Base-by-base conservation (phyloP, 306 rosid genomes). In the Corylus heterophylla region DNA sequence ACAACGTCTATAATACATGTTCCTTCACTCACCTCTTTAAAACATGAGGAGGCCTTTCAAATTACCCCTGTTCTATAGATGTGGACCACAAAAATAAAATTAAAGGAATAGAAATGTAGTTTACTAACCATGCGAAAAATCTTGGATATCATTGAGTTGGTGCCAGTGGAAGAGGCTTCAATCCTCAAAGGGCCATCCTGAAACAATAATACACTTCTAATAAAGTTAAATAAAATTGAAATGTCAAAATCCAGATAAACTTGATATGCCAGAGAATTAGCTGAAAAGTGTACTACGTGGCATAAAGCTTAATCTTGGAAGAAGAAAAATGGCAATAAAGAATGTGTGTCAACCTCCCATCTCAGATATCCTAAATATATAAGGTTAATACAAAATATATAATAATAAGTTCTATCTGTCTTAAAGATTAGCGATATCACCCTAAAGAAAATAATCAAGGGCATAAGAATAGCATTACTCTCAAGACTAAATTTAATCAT, bases 141-240 rank as follows among this genome's bases (percentile, higher is more conserved):
- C 89, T 95, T 92, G 76, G 97, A 90, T 85, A 95, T 91, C 83
- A 87, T 90, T 78, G 98, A 91, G 84, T 92, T 90, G 86, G 95
- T 80, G 78, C 98, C 98, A 54, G 98, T 86, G n/a, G 98, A 95
- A 84, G 98, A 84, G 73, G 98, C 95, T 91, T 89, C 93, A 80
- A 95, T 91, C 82, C 93, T 89, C 87, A 95, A 83, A 80, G 98
- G 98, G 62, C 98, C 98, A 83, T 95, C 98, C 98, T 95, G 90
- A 81, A 87, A 88, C 73, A 82, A 79, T 31, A 78, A 62, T 49
- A 58, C 35, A 16, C 49, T 54, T 74, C 64, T 51, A 25, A 74
- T 76, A 78, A 84, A 78, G 79, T 48, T 16, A 37, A 20, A 54
- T 73, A 12, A 76, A 48, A 79, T 8, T 13, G 75, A 73, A 71